Evolutionary conservation across 148 eudicot species (phyloP).

Genomic region (Rhododendron williamsianum): DNA sequence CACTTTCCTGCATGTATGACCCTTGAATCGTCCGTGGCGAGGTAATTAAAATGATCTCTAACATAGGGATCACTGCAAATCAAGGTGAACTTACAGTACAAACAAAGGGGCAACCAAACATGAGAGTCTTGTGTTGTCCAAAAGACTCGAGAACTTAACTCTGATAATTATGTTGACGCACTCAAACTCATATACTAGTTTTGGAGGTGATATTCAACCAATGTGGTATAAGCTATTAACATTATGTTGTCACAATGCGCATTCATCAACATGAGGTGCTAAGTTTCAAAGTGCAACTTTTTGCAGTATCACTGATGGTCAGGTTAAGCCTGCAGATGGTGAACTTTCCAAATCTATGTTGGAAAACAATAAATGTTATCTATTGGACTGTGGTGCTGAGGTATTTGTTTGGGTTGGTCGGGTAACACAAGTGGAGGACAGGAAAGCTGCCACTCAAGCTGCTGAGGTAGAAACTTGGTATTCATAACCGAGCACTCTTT

Average conservation of each 20-base stretch:
- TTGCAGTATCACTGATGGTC: constrained; percentile 72
- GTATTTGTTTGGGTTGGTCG: constrained; percentile 96
- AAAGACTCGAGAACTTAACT: not conserved
- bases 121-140: not conserved
- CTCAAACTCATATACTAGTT: not conserved
- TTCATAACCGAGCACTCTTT: constrained; percentile 8
- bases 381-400: constrained; percentile 92
- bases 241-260: constrained; percentile 3
- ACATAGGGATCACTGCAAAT: not conserved
- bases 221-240: not conserved
- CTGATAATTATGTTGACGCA: not conserved
- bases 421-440: constrained; percentile 83
- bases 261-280: constrained; percentile 15
- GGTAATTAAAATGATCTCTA: not conserved
- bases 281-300: not conserved
- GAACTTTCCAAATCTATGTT: constrained; percentile 85
- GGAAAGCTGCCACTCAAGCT: constrained; percentile 76
- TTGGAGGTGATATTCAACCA: not conserved
- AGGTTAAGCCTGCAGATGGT: constrained; percentile 52
- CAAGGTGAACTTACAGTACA: not conserved
- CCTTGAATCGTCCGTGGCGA: not conserved
- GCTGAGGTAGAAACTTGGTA: constrained; percentile 61
- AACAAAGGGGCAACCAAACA: not conserved
- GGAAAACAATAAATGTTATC: constrained; percentile 78
- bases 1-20: not conserved